Evolutionary conservation across 1,284 basidiomycete genomes (phyloP), one percentile per base, ranked within the genome.

Genomic region (Pseudozyma hubeiensis): DNA sequence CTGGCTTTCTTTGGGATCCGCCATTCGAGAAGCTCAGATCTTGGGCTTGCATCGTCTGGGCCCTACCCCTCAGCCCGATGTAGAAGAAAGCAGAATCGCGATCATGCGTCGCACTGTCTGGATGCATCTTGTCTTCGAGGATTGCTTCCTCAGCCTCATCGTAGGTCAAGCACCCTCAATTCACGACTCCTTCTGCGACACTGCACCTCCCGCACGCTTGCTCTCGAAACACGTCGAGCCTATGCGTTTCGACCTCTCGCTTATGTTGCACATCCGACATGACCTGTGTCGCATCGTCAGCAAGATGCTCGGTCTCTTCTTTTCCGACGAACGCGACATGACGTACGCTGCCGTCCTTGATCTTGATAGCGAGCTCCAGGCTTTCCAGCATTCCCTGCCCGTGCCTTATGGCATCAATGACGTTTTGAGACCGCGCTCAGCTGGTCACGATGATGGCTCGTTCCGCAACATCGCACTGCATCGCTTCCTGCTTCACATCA

Each of bases 41-140:
- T n/a, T 67, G 45, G 64, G 64, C 7, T 13, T 61, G 11, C 64
- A 67, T 40, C 53, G 58, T 30, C 53, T 61, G n/a, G 58, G 64
- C 17, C 37, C 50, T 33, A 8, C 50, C 7, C 30, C 45, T 5
- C 16, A 17, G n/a, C 5, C 33, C 16, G 29, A 11, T 4, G 24
- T 7, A 0, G 31, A 29, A 17, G 58, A 67, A 19, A 48, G 45
- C 29, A 43, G 33, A 16, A 35, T 52, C 9, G 46, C 31, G 1
- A 39, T 29, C 14, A 61, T 61, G 53, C 44, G 50, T 4, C 53
- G 58, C 7, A 30, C 14, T 8, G 41, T 53, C 1, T 67, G 64
- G 64, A 45, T 49, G 44, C 64, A 61, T 39, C 50, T 67, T 11
- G 57, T 44, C 34, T 56, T 49, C 17, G 64, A 65, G 14, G 52